A percentile compares a stretch with the other conserved stretches of the same genome.
These are phyloP conservation scores for Scheffersomyces titani DNA, from an alignment of 1,139 yeast species.

Conservation along the genomic window DNA sequence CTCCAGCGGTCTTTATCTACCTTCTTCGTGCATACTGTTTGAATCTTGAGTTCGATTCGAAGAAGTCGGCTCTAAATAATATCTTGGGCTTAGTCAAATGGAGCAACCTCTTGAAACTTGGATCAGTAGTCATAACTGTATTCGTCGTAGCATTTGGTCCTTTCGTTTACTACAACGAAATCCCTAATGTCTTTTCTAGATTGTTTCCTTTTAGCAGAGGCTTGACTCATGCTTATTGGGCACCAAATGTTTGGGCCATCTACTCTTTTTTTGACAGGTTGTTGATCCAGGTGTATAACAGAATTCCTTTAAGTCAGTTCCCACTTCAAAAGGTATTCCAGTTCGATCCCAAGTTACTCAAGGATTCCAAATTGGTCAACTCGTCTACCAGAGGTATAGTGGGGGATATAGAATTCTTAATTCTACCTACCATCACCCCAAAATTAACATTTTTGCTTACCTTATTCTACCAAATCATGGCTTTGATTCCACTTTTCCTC, in stretches of 20 bases:
- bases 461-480: slow-evolving; percentile 75
- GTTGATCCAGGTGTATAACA: slow-evolving; percentile 53
- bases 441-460: slow-evolving; percentile 75
- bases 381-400: slow-evolving; percentile 84
- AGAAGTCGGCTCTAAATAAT: slow-evolving; percentile 22
- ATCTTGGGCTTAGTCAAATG: slow-evolving; percentile 50
- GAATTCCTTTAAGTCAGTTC: slow-evolving; percentile 46
- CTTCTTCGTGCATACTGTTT: slow-evolving; percentile 72
- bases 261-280: slow-evolving; percentile 84
- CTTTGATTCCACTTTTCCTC: slow-evolving; percentile 72
- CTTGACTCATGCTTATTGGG: slow-evolving; percentile 98
- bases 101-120: slow-evolving; percentile 62
- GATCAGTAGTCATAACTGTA: slow-evolving; percentile 61
- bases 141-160: slow-evolving; percentile 80
- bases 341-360: slow-evolving; percentile 30
- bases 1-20: slow-evolving; percentile 90
- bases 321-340: slow-evolving; percentile 34
- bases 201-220: slow-evolving; percentile 95
- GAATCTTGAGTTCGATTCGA: slow-evolving; percentile 36
- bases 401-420: slow-evolving; percentile 81
- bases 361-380: slow-evolving; percentile 25
- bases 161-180: slow-evolving; percentile 60
- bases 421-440: slow-evolving; percentile 82
- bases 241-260: slow-evolving; percentile 95
- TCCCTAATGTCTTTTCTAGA: slow-evolving; percentile 66